A percentile compares a stretch with the other conserved stretches of the same genome.
Evolutionary conservation across 441 rosid genomes (phyloP).

Genomic region (Jatropha podagrica): DNA sequence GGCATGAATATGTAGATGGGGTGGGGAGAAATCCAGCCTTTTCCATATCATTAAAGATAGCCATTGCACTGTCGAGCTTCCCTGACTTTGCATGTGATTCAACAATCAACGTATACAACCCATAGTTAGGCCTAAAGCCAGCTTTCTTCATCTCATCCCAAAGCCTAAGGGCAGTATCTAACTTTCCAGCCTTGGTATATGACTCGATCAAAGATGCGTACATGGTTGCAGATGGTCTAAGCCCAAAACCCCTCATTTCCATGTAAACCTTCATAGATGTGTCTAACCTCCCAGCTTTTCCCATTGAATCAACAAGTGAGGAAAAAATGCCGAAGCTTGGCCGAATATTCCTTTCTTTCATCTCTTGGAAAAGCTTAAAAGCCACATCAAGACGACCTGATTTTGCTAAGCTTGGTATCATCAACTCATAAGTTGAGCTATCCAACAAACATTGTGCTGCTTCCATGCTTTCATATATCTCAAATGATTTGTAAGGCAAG

Average conservation of each 20-base stretch:
- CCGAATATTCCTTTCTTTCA: slow-evolving; percentile 68
- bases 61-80: slow-evolving; percentile 87
- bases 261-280: slow-evolving; percentile 84
- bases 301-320: slow-evolving; percentile 92
- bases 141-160: slow-evolving; percentile 94
- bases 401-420: slow-evolving; percentile 90
- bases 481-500: slow-evolving; percentile 94
- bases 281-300: slow-evolving; percentile 93
- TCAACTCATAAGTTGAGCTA: slow-evolving; percentile 78
- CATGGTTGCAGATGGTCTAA: slow-evolving; percentile 76
- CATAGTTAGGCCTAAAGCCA: slow-evolving; percentile 90
- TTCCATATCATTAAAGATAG: slow-evolving; percentile 85
- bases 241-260: slow-evolving; percentile 85
- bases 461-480: slow-evolving; percentile 94
- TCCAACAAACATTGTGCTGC: slow-evolving; percentile 61
- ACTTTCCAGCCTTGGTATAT: slow-evolving; percentile 85
- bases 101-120: slow-evolving; percentile 72
- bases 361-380: slow-evolving; percentile 84
- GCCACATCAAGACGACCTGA: slow-evolving; percentile 97
- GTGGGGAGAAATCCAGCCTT: slow-evolving; percentile 93
- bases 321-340: slow-evolving; percentile 70
- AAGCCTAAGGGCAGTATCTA: slow-evolving; percentile 77
- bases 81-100: slow-evolving; percentile 98
- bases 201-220: slow-evolving; percentile 89
- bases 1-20: slow-evolving; percentile 88